A percentile compares a stretch with the other conserved stretches of the same genome.
phyloP scores from a whole-genome alignment of 164 flowering plant species.

The Vitis rupestris region DNA sequence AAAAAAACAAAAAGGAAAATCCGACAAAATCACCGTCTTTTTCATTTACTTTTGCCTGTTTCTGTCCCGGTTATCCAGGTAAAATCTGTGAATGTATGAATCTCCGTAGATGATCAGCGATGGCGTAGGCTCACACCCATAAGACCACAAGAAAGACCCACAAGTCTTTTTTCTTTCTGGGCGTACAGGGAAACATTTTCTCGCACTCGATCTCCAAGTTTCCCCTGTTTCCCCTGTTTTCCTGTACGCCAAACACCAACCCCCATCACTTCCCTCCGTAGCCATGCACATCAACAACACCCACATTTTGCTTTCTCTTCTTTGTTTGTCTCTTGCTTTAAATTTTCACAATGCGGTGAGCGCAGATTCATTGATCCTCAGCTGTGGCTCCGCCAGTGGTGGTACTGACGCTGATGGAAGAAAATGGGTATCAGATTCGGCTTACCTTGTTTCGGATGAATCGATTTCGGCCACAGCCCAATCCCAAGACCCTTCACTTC shows the following conservation, averaged over 20 bases:
- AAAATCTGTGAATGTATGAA: constrained; percentile 7
- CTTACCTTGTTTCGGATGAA: constrained; percentile 9
- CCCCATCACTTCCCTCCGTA: neutral
- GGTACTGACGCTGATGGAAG: constrained; percentile 30
- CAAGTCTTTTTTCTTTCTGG: neutral
- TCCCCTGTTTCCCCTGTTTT: neutral
- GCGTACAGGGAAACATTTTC: constrained; percentile 26
- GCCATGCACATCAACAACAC: constrained; percentile 16
- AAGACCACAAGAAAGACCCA: neutral
- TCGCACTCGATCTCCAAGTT: too few relatives aligned
- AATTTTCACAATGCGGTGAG: neutral
- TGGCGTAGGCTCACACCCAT: constrained; percentile 7
- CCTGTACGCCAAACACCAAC: constrained; percentile 27
- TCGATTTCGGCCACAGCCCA: constrained; percentile 13
- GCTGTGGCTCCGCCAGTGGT: constrained; percentile 23
- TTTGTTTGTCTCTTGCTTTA: constrained; percentile 5
- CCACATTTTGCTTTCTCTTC: constrained; percentile 6
- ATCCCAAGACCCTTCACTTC: constrained; percentile 42
- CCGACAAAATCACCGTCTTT: neutral
- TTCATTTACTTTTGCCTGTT: constrained; percentile 21
- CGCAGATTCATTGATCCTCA: constrained; percentile 13
- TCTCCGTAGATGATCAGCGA: constrained; percentile 3
- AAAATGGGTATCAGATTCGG: constrained; percentile 34
- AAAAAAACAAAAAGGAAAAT: constrained; percentile 9
- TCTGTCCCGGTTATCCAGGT: constrained; percentile 22